These are phyloP conservation scores for Tolypocladium sp. DNA, from an alignment of 2,329 filamentous ascomycete species.

Conservation along the genomic window DNA sequence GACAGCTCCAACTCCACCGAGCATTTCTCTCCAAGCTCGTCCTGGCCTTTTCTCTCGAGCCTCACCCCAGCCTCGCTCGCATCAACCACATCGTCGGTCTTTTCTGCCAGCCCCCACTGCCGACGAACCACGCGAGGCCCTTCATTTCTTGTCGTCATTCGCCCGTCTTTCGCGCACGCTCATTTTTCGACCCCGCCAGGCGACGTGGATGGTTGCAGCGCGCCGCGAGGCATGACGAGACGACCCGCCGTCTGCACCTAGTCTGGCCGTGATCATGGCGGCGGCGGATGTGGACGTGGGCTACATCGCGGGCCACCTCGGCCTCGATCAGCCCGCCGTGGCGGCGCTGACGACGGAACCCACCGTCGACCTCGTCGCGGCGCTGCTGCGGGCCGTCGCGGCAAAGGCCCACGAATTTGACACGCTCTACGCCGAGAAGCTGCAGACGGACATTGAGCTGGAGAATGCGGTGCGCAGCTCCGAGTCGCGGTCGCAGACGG, in stretches of 20 bases:
- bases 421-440: constrained; percentile 74
- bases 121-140: not conserved
- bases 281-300: constrained; percentile 52
- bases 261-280: constrained; percentile 23
- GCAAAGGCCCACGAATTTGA: constrained; percentile 77
- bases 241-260: constrained; percentile 3
- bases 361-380: constrained; percentile 68
- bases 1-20: not conserved
- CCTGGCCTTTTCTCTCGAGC: not conserved
- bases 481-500: constrained; percentile 71
- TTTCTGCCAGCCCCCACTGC: not conserved
- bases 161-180: not conserved
- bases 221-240: constrained; percentile 6
- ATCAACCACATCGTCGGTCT: not conserved
- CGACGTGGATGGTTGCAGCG: constrained; percentile 1
- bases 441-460: constrained; percentile 83
- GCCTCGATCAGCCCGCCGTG: constrained; percentile 56
- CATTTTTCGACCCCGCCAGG: not conserved
- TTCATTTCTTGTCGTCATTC: not conserved
- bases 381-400: constrained; percentile 65
- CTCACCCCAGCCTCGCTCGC: not conserved
- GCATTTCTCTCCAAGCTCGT: not conserved
- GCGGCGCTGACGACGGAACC: constrained; percentile 54
- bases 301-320: constrained; percentile 65
- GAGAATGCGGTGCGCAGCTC: constrained; percentile 80